Conservation (phyloP, 2,329 filamentous ascomycete genomes). For the Furcasterigmium furcatum region DNA sequence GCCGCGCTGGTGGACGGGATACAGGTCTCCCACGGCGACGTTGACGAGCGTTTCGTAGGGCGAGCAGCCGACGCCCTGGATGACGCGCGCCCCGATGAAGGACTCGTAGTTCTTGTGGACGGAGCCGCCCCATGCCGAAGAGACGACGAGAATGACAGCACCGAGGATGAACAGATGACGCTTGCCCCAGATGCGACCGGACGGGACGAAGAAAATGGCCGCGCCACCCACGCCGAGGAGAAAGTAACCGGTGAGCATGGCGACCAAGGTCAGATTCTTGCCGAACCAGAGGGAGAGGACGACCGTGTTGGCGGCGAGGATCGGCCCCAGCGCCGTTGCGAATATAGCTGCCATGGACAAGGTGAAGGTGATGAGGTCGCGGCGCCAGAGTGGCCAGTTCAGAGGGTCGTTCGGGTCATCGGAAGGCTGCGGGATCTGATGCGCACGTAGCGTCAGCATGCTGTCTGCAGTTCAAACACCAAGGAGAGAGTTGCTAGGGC, state of each 20-base stretch:
- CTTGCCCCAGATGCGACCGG: conserved; percentile 88
- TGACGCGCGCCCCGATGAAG: conserved; percentile 73
- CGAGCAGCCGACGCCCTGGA: conserved; percentile 83
- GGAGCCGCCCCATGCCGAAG: conserved; percentile 75
- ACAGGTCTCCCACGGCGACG: conserved; percentile 83
- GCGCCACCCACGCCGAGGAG: conserved; percentile 78
- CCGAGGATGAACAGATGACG: conserved; percentile 83
- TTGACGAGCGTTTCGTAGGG: conserved; percentile 91
- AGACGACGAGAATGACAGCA: conserved; percentile 67
- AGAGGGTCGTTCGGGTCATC: conserved; percentile 89
- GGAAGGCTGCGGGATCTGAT: conserved; percentile 72
- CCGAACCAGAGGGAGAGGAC: conserved; percentile 67
- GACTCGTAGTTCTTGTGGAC: conserved; percentile 65
- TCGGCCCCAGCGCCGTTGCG: conserved; percentile 77
- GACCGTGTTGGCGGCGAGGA: conserved; percentile 85
- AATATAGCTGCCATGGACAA: conserved; percentile 81
- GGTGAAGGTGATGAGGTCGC: conserved; percentile 75
- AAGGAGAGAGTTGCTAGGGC: background rate
- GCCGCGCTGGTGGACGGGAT: conserved; percentile 82
- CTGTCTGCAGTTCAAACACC: no score
- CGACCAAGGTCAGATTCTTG: conserved; percentile 69
- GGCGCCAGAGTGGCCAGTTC: conserved; percentile 80
- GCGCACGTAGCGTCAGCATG: background rate
- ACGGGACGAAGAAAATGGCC: conserved; percentile 82
- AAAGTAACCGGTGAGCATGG: conserved; percentile 83